A percentile compares a stretch with the other conserved stretches of the same genome.
Evolutionary conservation across 139 green algal genomes (phyloP).

Genomic region (Tetradesmus obliquus): DNA sequence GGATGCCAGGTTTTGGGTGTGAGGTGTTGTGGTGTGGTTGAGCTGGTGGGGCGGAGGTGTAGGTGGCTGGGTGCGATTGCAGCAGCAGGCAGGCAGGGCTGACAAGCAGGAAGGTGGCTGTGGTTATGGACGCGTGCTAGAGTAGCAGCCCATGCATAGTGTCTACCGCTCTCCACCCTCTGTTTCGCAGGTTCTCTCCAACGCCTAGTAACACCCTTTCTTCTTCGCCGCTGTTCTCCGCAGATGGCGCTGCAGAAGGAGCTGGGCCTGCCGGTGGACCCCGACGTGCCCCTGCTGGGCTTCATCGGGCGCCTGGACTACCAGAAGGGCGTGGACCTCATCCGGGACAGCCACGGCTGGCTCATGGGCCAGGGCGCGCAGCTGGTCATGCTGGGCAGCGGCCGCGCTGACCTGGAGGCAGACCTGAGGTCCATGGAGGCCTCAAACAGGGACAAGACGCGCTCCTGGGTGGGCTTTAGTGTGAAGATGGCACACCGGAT

Average conservation of each 20-base stretch:
- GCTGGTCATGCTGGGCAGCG: constrained; percentile 95
- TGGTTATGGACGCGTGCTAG: too few relatives aligned
- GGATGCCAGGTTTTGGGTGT: background rate
- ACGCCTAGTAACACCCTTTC: background rate
- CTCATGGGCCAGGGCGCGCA: constrained; percentile 86
- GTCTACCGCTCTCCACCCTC: background rate
- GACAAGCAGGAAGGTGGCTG: too few relatives aligned
- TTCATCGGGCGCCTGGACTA: constrained; percentile 71
- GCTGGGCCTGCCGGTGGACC: constrained; percentile 91
- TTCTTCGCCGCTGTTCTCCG: background rate
- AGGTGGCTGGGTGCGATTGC: background rate
- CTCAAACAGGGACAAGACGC: constrained; percentile 64
- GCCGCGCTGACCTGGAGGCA: constrained; percentile 90
- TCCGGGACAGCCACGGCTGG: constrained; percentile 91
- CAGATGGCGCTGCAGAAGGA: constrained; percentile 83
- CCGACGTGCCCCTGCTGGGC: constrained; percentile 87
- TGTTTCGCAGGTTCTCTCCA: background rate
- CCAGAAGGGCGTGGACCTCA: constrained; percentile 99
- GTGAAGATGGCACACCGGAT: constrained; percentile 93
- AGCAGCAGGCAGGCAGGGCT: background rate
- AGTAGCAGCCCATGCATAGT: too few relatives aligned
- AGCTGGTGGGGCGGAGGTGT: background rate
- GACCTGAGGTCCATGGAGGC: constrained; percentile 78
- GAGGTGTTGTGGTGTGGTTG: background rate
- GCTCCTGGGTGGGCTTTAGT: constrained; percentile 95